Conservation (phyloP, 202 grass and related monocot genomes). For the Schoenoplectus tabernaemontani region DNA sequence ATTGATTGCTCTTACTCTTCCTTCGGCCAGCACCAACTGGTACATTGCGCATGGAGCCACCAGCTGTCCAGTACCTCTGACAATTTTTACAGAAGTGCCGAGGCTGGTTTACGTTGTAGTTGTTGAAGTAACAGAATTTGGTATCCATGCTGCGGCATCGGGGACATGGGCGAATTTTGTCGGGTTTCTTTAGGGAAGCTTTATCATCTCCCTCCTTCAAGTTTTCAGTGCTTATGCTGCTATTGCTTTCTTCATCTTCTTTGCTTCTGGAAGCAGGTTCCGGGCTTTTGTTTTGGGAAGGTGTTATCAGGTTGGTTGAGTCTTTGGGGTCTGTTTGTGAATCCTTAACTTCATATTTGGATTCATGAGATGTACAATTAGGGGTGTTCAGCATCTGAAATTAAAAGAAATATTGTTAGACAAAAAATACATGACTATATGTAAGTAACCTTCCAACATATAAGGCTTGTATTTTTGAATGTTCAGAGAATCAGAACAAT, state of each 20-base stretch:
- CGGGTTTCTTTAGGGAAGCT: slow-evolving; percentile 54
- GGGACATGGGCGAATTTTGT: slow-evolving; percentile 90
- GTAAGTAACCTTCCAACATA: neutral
- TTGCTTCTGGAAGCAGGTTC: neutral
- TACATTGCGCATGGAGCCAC: slow-evolving; percentile 86
- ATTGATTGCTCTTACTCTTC: slow-evolving; percentile 59
- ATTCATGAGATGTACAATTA: neutral
- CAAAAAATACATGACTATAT: neutral
- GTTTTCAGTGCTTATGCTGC: slow-evolving; percentile 26
- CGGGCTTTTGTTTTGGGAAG: neutral
- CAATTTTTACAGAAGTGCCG: slow-evolving; percentile 95
- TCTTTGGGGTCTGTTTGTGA: neutral
- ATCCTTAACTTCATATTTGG: neutral
- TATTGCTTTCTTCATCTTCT: slow-evolving; percentile 1
- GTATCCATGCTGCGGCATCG: slow-evolving; percentile 85
- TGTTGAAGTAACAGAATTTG: slow-evolving; percentile 99
- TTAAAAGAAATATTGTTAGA: slow-evolving; percentile 1
- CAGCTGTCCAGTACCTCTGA: slow-evolving; percentile 96
- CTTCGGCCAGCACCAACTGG: slow-evolving; percentile 82
- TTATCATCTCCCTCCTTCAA: slow-evolving; percentile 38
- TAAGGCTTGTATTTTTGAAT: neutral
- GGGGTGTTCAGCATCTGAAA: neutral
- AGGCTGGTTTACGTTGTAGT: slow-evolving; percentile 93
- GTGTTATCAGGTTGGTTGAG: neutral
- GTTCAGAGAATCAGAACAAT: neutral